phyloP scores from a whole-genome alignment of 2,329 filamentous ascomycete species.

The Aspergillus sp. region DNA sequence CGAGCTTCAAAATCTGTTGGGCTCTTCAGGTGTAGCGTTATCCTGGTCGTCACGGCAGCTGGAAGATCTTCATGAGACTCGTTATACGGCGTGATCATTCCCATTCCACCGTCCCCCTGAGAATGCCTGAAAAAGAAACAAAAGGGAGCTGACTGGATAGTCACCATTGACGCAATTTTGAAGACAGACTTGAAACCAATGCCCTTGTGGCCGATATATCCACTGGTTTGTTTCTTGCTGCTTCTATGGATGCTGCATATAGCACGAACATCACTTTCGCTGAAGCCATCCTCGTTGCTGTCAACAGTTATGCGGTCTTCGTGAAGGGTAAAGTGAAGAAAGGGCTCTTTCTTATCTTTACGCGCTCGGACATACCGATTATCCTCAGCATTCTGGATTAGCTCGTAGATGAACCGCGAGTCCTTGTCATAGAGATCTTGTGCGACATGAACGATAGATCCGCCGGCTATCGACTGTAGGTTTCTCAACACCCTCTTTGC shows the following conservation, averaged over 20 bases:
- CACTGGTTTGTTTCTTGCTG: background rate
- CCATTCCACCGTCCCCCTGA: slow-evolving; percentile 46
- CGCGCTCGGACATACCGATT: slow-evolving; percentile 28
- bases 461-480: slow-evolving; percentile 1
- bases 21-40: slow-evolving; percentile 33
- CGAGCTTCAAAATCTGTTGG: slow-evolving; percentile 28
- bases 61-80: slow-evolving; percentile 5
- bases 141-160: slow-evolving; percentile 41
- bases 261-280: background rate
- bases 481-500: background rate
- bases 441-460: slow-evolving; percentile 1
- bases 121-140: slow-evolving; percentile 38
- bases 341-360: slow-evolving; percentile 11
- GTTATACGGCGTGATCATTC: slow-evolving; percentile 51
- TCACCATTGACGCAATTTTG: slow-evolving; percentile 34
- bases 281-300: slow-evolving; percentile 40
- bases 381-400: slow-evolving; percentile 48
- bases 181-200: slow-evolving; percentile 41
- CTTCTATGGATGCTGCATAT: background rate
- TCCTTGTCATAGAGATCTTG: slow-evolving; percentile 20
- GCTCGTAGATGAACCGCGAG: slow-evolving; percentile 30
- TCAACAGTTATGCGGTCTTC: slow-evolving; percentile 41
- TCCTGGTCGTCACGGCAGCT: slow-evolving; percentile 29
- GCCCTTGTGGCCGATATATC: slow-evolving; percentile 28
- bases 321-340: slow-evolving; percentile 22